A percentile compares a stretch with the other conserved stretches of the same genome.
Conservation (phyloP, 148 eudicot species). For the Rheum nobile region DNA sequence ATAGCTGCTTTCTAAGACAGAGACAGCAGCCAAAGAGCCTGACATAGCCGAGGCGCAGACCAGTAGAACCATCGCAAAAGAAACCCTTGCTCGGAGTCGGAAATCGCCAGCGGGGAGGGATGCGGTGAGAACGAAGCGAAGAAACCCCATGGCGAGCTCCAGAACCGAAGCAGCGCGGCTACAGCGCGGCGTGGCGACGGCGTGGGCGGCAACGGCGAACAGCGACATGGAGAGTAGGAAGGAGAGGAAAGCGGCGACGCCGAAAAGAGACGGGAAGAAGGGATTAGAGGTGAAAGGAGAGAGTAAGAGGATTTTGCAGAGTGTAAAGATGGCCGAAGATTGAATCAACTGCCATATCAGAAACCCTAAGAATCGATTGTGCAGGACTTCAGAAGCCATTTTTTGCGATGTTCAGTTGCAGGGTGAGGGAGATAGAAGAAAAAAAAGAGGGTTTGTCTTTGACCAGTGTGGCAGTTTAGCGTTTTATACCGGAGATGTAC, state of each 20-base stretch:
- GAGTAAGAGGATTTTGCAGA: slow-evolving; percentile 28
- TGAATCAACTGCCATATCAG: slow-evolving; percentile 70
- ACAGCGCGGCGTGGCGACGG: slow-evolving; percentile 32
- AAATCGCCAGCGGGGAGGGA: slow-evolving; percentile 22
- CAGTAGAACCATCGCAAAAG: slow-evolving; percentile 26
- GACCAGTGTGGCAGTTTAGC: background rate
- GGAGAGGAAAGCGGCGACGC: slow-evolving; percentile 21
- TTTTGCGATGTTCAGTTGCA: background rate
- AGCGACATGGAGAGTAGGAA: slow-evolving; percentile 29
- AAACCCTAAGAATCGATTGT: slow-evolving; percentile 51
- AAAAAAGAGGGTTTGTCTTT: background rate
- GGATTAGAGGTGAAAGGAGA: slow-evolving; percentile 16
- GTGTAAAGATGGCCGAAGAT: slow-evolving; percentile 29
- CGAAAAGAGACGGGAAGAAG: slow-evolving; percentile 20
- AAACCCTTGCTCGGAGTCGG: slow-evolving; percentile 30
- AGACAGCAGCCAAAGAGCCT: slow-evolving; percentile 28
- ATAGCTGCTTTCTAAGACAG: slow-evolving; percentile 18
- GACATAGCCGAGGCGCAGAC: slow-evolving; percentile 28
- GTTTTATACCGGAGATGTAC: background rate
- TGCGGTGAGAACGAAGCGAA: slow-evolving; percentile 30
- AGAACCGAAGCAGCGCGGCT: slow-evolving; percentile 26
- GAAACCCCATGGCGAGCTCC: slow-evolving; percentile 22
- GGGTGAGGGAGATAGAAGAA: background rate
- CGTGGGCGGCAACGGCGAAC: slow-evolving; percentile 25
- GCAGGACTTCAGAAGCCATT: slow-evolving; percentile 14